Base-by-base conservation (phyloP, 352 stramenopile genomes). In the Globisporangium canariense region DNA sequence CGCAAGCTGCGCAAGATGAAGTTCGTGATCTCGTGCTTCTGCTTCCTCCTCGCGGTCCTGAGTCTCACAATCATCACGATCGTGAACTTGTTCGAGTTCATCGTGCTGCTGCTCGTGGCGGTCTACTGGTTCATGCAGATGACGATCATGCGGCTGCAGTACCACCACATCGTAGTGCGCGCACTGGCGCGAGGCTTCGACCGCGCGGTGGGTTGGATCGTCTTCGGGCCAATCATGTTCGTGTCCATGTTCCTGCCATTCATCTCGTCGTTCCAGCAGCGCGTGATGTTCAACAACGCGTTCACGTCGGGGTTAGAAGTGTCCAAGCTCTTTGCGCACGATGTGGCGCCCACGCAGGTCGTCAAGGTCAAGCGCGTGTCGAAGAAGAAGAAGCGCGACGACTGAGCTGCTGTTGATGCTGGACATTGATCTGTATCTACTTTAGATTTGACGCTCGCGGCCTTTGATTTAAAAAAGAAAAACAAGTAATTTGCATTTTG, bases 221-320 rank as follows among this genome's bases (percentile, higher is more conserved):
- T 96, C 52, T 96, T 96, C 60, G 87, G 87, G 14, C 87, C 87
- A 38, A 92, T 95, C 75, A 88, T 95, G 78, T 83, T 95, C 64
- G 77, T 96, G 43, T 78, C 85, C 47, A 96, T 96, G 87, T 96
- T 96, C 77, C 66, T 96, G 71, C 87, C 87, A 16, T 96, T 96
- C 74, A 87, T 96, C 66, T 81, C 83, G 20, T 81, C 76, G 10
- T 96, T 94, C 79, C 87, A 96, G 75, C 85, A 96, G 73, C 85
- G 87, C 58, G 83, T 96, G 59, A 96, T 96, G 87, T 96, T 96
- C 68, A 96, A 96, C 77, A 93, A 90, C 64, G 87, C 87, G 28
- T 96, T 96, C 69, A 96, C 85, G 54, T 93, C 87, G 13, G 87
- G 87, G 36, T 69, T 96, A 8, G 87, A 96, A 64, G 87, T 96